Percentiles rank a stretch among this genome's conserved stretches.
Conservation (phyloP, 345 rosid genomes). For the Cardiospermum halicacabum region DNA sequence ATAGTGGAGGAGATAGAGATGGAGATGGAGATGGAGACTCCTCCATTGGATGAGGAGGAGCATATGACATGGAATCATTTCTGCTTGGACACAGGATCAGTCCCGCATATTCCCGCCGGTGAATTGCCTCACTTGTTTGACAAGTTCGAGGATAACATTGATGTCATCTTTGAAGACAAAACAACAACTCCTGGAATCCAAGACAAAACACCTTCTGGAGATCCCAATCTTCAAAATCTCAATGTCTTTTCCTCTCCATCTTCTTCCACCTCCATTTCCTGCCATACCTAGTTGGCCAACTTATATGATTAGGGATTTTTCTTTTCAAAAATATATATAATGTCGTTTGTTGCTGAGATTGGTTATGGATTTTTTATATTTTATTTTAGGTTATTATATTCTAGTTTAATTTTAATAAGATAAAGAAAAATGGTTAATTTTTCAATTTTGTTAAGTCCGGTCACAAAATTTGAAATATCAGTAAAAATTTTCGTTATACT, state of each 20-base stretch:
- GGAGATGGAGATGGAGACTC: conserved; percentile 21
- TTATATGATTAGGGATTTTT: neutral
- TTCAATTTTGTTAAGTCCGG: too few relatives aligned
- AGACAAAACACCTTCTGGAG: conserved; percentile 26
- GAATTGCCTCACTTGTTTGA: conserved; percentile 59
- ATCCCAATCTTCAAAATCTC: conserved; percentile 18
- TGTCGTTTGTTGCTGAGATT: conserved; percentile 14
- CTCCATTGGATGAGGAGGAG: conserved; percentile 26
- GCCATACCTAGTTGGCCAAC: conserved; percentile 29
- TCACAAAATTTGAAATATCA: too few relatives aligned
- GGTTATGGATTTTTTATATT: conserved; percentile 2
- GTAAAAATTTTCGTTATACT: too few relatives aligned
- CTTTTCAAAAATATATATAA: conserved; percentile 12
- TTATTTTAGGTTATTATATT: neutral
- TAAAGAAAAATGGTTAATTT: too few relatives aligned
- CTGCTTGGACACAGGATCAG: conserved; percentile 48
- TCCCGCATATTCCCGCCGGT: conserved; percentile 31
- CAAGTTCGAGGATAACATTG: conserved; percentile 72
- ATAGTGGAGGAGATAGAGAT: conserved; percentile 10
- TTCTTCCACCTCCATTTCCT: conserved; percentile 43
- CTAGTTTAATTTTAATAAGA: too few relatives aligned
- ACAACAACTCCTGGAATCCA: neutral
- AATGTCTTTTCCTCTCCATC: conserved; percentile 35
- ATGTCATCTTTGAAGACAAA: conserved; percentile 52
- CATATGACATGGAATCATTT: conserved; percentile 64